Conservation (phyloP, 2,329 filamentous ascomycete genomes). For the Cordyceps javanica region DNA sequence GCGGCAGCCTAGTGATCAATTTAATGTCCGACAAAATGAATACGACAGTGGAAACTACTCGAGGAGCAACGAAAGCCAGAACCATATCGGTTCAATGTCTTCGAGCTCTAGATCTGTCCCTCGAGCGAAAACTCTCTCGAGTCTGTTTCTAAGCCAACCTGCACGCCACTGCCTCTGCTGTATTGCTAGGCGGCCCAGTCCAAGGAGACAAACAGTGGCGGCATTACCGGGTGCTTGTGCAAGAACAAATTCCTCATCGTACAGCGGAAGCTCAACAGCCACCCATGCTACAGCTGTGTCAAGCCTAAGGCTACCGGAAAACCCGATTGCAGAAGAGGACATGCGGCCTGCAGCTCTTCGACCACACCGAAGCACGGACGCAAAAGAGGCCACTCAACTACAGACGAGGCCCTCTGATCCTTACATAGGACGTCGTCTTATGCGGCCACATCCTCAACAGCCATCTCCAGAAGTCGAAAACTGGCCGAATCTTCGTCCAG, state of each 20-base stretch:
- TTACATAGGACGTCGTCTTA: neutral
- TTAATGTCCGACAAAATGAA: neutral
- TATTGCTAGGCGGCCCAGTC: conserved; percentile 15
- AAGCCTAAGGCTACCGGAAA: neutral
- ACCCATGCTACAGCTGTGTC: neutral
- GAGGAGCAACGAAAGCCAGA: neutral
- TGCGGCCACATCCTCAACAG: conserved; percentile 12
- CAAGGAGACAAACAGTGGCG: conserved; percentile 10
- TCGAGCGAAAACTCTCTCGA: conserved; percentile 22
- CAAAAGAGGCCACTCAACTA: neutral
- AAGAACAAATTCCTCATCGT: neutral
- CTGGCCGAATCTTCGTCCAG: conserved; percentile 10
- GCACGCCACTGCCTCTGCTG: conserved; percentile 29
- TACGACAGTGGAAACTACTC: neutral
- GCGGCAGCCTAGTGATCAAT: neutral
- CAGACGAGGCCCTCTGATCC: conserved; percentile 4
- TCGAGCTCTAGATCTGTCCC: conserved; percentile 4
- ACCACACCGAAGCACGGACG: conserved; percentile 1
- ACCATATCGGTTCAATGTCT: neutral
- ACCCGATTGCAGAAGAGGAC: neutral
- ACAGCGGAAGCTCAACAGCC: conserved; percentile 11
- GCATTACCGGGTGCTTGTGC: conserved; percentile 6
- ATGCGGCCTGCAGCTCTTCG: conserved; percentile 10
- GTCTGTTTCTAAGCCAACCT: conserved; percentile 18
- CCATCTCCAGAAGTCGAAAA: conserved; percentile 3